Base-by-base conservation (phyloP, 768 basidiomycete species). In the Mycena chlorophos region DNA sequence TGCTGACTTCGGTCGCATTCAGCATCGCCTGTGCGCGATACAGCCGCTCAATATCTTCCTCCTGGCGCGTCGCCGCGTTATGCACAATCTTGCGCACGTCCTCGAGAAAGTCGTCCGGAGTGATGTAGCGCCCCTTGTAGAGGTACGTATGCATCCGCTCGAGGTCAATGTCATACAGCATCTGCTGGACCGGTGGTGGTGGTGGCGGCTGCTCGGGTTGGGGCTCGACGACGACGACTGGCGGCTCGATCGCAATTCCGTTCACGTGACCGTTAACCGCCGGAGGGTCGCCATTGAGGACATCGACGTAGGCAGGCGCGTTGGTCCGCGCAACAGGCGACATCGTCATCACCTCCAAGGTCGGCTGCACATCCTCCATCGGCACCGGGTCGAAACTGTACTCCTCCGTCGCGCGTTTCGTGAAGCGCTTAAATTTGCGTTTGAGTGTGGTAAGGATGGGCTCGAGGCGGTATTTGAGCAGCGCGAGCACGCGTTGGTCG, bases 351-450 rank as follows among this genome's bases (percentile, higher is more conserved):
- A 75, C 68, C 43, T 74, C 70, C 13, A 69, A 69, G 56, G 71
- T 57, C 62, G 12, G 71, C 66, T 22, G 68, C 20, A 66, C 45
- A 16, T 69, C 66, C 34, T 70, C 68, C 26, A 68, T 55, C 6
- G 40, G 26, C 51, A 59, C 65, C 40, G 66, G 63, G 28, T 80
- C 81, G 59, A 85, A 82, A 56, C 78, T 75, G 59, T 90, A 92
- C 67, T 94, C 91, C 64, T 91, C 88, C 91, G 77, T 77, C 39
- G 90, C 88, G 31, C 80, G 74, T 73, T 93, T 93, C 0, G 86
- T 88, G 66, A 97, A 95, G 62, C 89, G 79, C 78, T 94, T 93
- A 69, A 88, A 94, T 73, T 94, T 94, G 69, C 91, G 83, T 75
- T 92, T 94, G 63, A 99, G 75, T 68, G 98, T 94, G 2, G 82